Evolutionary conservation across 2,329 filamentous ascomycete genomes (phyloP), one percentile per base, ranked within the genome.

Genomic region (Dryadomyces quercivorus): DNA sequence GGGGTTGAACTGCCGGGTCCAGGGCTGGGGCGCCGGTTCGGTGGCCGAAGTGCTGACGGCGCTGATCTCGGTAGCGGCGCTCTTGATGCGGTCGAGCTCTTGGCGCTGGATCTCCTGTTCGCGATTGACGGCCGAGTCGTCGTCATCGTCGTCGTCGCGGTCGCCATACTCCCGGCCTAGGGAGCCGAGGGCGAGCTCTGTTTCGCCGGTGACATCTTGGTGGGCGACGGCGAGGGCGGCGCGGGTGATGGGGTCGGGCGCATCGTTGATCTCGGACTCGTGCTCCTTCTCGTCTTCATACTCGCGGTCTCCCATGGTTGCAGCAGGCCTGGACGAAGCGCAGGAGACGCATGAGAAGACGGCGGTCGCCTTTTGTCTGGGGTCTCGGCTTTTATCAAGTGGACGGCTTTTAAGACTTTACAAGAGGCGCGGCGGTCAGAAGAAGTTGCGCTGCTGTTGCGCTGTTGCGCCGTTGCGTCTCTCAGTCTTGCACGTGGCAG

Each of bases 1-100:
- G 2, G 82, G 82, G 60, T 85, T 85, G 36, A 74, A 60, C 45
- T 73, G 78, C 63, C 79, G 79, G 65, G 81, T 77, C 82, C 85
- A 88, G 64, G 78, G 75, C 61, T 75, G 80, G 63, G 75, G 15
- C 7, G 1, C 5, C 15, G 26, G 46, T 36, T 13, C 45, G 31
- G 12, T 53, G 20, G 13, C 44, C n/a, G 50, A 49, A 5, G 55
- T 54, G 8, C 74, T 75, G 36, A 72, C 60, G 6, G 69, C 71
- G 60, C 77, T 81, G 47, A 71, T 69, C 20, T 74, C 74, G 46
- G 80, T 82, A 34, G 75, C 77, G 63, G 74, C 68, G 59, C 76
- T 83, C 59, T 72, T 72, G 31, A 73, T 73, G 47, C 67, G 70
- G 54, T 66, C 65, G 52, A 78, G 55, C 34, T 63, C 63, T 9